Percentiles rank a stretch among this genome's conserved stretches.
These are phyloP conservation scores for Voacanga thouarsii DNA, from an alignment of 257 asterid species.

Conservation along the genomic window DNA sequence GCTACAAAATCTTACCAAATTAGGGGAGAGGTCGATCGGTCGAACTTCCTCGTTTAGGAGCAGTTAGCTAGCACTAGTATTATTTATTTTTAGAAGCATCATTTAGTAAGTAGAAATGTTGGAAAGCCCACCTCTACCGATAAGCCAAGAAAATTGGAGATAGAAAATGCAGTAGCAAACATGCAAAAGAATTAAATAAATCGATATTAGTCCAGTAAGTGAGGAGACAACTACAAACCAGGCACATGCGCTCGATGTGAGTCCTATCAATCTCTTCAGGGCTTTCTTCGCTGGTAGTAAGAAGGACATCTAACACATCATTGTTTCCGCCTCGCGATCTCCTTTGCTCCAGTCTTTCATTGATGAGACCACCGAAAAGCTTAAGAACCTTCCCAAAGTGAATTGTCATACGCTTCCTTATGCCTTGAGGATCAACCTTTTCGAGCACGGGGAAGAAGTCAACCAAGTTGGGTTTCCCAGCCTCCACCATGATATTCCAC, in stretches of 20 bases:
- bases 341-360: conserved; percentile 34
- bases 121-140: no score
- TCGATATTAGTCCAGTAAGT: neutral
- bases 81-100: no score
- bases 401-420: conserved; percentile 16
- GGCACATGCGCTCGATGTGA: conserved; percentile 65
- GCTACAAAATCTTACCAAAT: no score
- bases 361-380: conserved; percentile 34
- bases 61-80: no score
- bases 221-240: conserved; percentile 44
- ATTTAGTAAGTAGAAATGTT: no score
- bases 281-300: conserved; percentile 26
- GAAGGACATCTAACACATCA: conserved; percentile 38
- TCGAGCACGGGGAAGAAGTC: conserved; percentile 49
- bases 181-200: no score
- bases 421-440: conserved; percentile 45
- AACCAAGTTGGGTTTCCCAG: conserved; percentile 39
- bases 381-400: conserved; percentile 34
- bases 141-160: no score
- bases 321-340: conserved; percentile 1
- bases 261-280: conserved; percentile 56
- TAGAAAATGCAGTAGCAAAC: no score
- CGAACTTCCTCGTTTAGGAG: no score
- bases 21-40: no score
- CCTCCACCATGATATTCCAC: conserved; percentile 33